Conservation (phyloP, 345 rosid genomes). For the Firmiana major region DNA sequence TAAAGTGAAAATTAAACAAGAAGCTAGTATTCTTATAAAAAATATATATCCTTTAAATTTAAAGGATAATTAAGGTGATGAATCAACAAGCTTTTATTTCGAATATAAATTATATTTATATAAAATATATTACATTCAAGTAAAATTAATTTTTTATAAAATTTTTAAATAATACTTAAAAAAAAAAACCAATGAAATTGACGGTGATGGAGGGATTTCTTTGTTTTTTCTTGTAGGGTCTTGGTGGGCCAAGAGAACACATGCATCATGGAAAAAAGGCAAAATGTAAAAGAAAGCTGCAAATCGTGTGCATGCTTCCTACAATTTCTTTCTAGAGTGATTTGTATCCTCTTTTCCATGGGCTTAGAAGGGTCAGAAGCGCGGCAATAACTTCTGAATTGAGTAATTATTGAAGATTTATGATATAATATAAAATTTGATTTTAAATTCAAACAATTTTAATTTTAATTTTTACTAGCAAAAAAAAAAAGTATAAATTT, state of each 20-base stretch:
- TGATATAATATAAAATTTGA: no score
- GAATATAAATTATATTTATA: no score
- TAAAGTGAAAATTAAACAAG: no score
- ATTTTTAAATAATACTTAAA: not conserved
- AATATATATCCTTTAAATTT: not conserved
- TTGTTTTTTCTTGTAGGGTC: no score
- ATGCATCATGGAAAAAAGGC: not conserved
- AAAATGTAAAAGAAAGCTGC: not conserved
- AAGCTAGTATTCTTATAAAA: not conserved
- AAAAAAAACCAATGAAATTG: not conserved
- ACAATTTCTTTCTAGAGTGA: not conserved
- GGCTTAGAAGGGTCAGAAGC: no score
- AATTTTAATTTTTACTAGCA: no score
- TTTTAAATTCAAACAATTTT: no score
- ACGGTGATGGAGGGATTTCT: not conserved
- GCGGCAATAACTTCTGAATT: no score
- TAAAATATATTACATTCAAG: no score
- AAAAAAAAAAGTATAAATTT: no score
- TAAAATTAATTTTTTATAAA: not conserved
- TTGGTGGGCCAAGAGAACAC: conserved; percentile 7
- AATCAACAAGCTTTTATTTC: not conserved
- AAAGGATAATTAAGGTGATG: not conserved
- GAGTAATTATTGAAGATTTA: no score
- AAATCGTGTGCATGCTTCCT: not conserved
- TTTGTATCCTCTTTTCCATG: not conserved